Conservation (phyloP, 2,329 filamentous ascomycete species). For the Rhynchosporium secalis region DNA sequence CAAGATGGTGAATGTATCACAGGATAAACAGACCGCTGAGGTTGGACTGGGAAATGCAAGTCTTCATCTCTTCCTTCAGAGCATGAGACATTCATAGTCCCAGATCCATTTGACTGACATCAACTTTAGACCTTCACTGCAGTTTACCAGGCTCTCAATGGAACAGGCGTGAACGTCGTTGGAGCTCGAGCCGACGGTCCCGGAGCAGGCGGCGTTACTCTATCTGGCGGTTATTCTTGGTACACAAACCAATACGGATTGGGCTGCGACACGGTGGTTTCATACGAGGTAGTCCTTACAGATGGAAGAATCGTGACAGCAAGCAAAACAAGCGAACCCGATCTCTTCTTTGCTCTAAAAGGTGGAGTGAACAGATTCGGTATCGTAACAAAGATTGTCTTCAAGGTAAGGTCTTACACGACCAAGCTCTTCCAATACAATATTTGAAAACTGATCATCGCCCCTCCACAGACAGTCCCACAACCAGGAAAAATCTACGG, state of each 20-base stretch:
- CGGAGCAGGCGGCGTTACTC: not conserved
- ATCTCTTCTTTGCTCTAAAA: conserved; percentile 48
- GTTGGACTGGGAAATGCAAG: not conserved
- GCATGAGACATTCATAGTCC: not conserved
- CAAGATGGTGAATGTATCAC: not conserved
- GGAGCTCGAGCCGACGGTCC: not conserved
- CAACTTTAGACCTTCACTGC: not conserved
- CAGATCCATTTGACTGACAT: not conserved
- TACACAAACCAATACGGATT: conserved; percentile 1
- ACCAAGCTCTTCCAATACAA: not conserved
- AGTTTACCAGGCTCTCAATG: conserved; percentile 1
- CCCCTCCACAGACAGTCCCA: not conserved
- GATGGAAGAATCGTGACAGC: conserved; percentile 50
- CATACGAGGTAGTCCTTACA: conserved; percentile 41
- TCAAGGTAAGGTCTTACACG: conserved; percentile 9
- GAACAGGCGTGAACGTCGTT: not conserved
- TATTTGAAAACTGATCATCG: not conserved
- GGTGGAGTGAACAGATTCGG: conserved; percentile 44
- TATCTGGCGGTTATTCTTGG: not conserved
- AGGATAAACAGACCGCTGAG: not conserved
- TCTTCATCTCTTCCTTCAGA: not conserved
- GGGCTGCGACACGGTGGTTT: not conserved
- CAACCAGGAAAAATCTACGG: not conserved
- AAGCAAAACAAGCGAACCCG: conserved; percentile 42
- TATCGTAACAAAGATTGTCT: conserved; percentile 40